Evolutionary conservation across 306 rosid species (phyloP).

Genomic region (Fragaria ananassa): DNA sequence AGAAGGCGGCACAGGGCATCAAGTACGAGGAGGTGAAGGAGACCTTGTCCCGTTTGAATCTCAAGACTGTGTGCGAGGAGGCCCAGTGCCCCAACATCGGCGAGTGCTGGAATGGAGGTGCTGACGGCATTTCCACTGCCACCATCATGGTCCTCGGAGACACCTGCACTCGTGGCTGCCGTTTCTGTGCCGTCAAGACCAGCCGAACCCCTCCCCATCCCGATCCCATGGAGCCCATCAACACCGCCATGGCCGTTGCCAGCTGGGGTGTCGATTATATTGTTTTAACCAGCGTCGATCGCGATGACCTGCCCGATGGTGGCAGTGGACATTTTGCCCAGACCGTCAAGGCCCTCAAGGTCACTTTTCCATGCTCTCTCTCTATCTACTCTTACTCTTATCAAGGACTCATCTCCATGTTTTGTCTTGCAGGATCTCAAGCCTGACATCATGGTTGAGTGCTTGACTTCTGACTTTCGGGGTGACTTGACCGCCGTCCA

Average conservation of each 20-base stretch:
- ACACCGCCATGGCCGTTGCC: constrained; percentile 82
- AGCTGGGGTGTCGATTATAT: constrained; percentile 71
- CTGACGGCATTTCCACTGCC: constrained; percentile 89
- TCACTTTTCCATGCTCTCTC: background rate
- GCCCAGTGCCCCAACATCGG: constrained; percentile 98
- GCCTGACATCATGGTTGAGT: constrained; percentile 93
- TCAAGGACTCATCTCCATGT: background rate
- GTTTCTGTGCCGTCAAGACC: constrained; percentile 96
- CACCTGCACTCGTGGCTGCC: constrained; percentile 94
- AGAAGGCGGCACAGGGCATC: constrained; percentile 79
- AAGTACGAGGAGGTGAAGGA: constrained; percentile 54
- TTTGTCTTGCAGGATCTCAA: constrained; percentile 59
- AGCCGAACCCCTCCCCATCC: constrained; percentile 91
- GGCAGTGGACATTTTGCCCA: constrained; percentile 96
- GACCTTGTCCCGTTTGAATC: constrained; percentile 65
- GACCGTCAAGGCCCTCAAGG: constrained; percentile 93
- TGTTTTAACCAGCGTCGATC: constrained; percentile 63
- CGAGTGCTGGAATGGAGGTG: constrained; percentile 99
- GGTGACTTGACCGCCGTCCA: constrained; percentile 81
- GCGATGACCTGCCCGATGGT: constrained; percentile 97
- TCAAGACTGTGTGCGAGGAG: constrained; percentile 89
- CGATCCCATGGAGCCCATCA: constrained; percentile 84
- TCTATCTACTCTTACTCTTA: too few species aligned
- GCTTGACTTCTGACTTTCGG: constrained; percentile 93
- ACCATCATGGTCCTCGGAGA: constrained; percentile 97